A percentile compares a stretch with the other conserved stretches of the same genome.
These are phyloP conservation scores for Sistotremastrum niveocremeum DNA, from an alignment of 768 basidiomycete species.

Conservation along the genomic window DNA sequence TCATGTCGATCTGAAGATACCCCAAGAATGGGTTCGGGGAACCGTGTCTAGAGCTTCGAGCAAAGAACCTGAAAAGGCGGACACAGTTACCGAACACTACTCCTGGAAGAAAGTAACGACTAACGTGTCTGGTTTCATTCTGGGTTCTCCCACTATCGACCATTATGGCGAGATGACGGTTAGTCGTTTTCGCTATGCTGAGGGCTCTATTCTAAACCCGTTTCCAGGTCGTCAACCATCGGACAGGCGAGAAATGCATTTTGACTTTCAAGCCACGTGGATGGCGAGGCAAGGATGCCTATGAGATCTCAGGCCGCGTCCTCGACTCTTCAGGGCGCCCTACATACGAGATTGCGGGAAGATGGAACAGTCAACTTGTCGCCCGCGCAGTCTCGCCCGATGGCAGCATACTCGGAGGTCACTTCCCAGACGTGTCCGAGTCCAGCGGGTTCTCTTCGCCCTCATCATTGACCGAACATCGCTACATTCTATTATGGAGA, in stretches of 20 bases:
- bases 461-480: conserved; percentile 30
- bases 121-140: conserved; percentile 83
- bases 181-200: conserved; percentile 20
- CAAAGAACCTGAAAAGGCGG: conserved; percentile 33
- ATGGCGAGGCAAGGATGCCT: conserved; percentile 86
- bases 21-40: conserved; percentile 31
- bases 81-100: conserved; percentile 79
- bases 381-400: conserved; percentile 53
- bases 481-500: conserved; percentile 77
- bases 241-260: conserved; percentile 75
- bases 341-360: conserved; percentile 82
- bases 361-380: conserved; percentile 92
- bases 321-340: conserved; percentile 47
- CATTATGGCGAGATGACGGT: conserved; percentile 94
- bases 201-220: too few relatives aligned
- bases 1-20: conserved; percentile 71
- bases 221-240: conserved; percentile 68
- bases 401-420: conserved; percentile 32
- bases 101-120: conserved; percentile 94
- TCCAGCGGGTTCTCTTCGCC: conserved; percentile 28
- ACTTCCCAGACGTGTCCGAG: conserved; percentile 62
- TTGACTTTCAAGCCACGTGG: conserved; percentile 94
- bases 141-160: conserved; percentile 78
- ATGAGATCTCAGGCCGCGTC: conserved; percentile 83
- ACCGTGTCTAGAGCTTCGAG: too few relatives aligned